Base-by-base conservation (phyloP, 768 basidiomycete species). In the Boletus vermiculosoides region DNA sequence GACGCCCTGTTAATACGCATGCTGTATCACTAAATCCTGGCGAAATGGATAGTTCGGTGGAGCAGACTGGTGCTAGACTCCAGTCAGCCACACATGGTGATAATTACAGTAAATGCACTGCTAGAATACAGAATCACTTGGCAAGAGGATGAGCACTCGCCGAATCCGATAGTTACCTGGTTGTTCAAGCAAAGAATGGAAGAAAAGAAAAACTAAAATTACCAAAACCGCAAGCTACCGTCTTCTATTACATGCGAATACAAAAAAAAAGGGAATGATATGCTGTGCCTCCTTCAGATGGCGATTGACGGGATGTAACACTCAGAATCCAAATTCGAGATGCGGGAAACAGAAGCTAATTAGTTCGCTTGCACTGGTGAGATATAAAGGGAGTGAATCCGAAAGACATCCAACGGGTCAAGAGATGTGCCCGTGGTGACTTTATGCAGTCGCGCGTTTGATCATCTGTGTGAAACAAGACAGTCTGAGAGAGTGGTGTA, bases 371-470 rank as follows among this genome's bases (percentile, higher is more conserved):
- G 82, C 78, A 77, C 67, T 68, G 52, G 31, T 63, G 60, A 70
- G 61, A 71, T 65, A 63, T 56, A 63, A 71, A 68, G 57, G 56
- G 62, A 71, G 64, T 67, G 71, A 71, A 66, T 58, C 70, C 63
- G 63, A 60, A 64, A 34, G 74, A 58, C 54, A 57, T 69, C 63
- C 61, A 59, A 61, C 65, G 54, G 56, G 54, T 59, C 51, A 61
- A 53, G 59, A 63, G 56, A 57, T 49, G 48, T 30, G 44, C 16
- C 20, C 52, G 18, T 54, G 33, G 48, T 31, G 18, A 46, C 64
- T 82, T 76, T 85, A 90, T 78, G 83, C 82, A 36, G 90, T 91
- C 41, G 90, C 90, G 25, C 78, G 78, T 75, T 88, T 92, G 64
- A 91, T 82, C 85, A 88, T 87, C 90, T 92, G 51, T 57, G 22